phyloP scores from a whole-genome alignment of 2,329 filamentous ascomycete genomes.

The Cordyceps cicadae region DNA sequence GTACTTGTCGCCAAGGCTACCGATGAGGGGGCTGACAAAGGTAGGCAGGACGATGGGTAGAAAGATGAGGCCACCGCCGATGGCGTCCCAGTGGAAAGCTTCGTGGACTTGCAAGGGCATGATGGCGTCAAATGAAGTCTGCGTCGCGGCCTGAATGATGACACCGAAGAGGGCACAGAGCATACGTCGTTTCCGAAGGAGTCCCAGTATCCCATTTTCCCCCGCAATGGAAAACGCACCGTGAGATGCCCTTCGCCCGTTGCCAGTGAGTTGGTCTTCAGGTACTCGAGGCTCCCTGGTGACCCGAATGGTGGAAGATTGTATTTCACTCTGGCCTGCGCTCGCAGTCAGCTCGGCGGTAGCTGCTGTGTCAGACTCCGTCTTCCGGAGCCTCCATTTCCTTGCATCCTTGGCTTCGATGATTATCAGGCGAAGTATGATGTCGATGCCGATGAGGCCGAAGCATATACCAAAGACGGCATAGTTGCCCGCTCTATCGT shows the following conservation, averaged over 20 bases:
- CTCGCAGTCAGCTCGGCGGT: not conserved
- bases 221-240: not conserved
- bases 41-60: slow-evolving; percentile 25
- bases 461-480: slow-evolving; percentile 29
- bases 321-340: not conserved
- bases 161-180: slow-evolving; percentile 27
- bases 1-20: slow-evolving; percentile 25
- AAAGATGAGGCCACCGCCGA: slow-evolving; percentile 27
- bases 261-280: not conserved
- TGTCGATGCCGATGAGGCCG: slow-evolving; percentile 25
- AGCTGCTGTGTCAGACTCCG: not conserved
- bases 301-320: not conserved
- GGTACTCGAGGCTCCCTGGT: not conserved
- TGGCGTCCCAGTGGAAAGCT: slow-evolving; percentile 25
- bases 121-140: slow-evolving; percentile 27
- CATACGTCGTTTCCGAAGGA: slow-evolving; percentile 25
- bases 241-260: not conserved
- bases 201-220: slow-evolving; percentile 13
- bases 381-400: slow-evolving; percentile 18
- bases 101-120: slow-evolving; percentile 24
- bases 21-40: slow-evolving; percentile 24
- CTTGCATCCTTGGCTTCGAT: slow-evolving; percentile 26
- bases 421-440: slow-evolving; percentile 24
- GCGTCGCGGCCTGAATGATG: slow-evolving; percentile 24
- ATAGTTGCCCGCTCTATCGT: slow-evolving; percentile 25